Base-by-base conservation (phyloP, 345 rosid genomes). In the Aquilaria yunnanensis region DNA sequence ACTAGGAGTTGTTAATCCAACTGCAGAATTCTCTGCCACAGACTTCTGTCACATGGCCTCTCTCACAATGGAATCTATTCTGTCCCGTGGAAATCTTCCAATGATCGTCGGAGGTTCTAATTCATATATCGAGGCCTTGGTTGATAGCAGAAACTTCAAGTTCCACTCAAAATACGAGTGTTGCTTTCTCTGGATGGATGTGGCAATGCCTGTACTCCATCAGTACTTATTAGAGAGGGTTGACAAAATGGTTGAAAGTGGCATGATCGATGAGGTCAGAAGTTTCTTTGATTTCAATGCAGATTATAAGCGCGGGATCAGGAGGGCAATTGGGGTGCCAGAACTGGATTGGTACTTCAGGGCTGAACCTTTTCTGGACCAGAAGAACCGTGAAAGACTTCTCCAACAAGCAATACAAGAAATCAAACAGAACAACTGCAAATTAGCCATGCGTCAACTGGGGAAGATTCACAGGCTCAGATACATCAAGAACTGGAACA, bases 51-150 rank as follows among this genome's bases (percentile, higher is more conserved):
- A 72, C 55, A 47, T 65, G 72, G 96, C 96, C 23, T 75, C 80
- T 0, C 32, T 8, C 6, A 67, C 79, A 0, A 66, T 83, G 30
- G 79, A 77, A 13, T 78, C 81, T 4, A 89, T 82, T 14, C 32
- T 62, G n/a, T 64, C 67, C 9, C 85, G 84, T 1, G 81, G 88
- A 2, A 70, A 73, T 65, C 80, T 82, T 47, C 98, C 96, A 2
- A 63, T 92, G 34, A 65, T 92, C 34, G 96, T 77, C 3, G 98
- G 98, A 11, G 96, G 98, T 51, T 89, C 97, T 9, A 92, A 84
- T 77, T 85, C 97, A 0, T 85, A 74, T 74, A 65, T 87, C 5
- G 85, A 92, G 60, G 81, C 91, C 29, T 77, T 89, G 37, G 68
- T 85, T 13, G 82, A 78, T 10, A 72, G 73, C 5, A 37, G 48